Conservation (phyloP, 495 filamentous ascomycete species). For the Pseudomonodictys pantanalensis region DNA sequence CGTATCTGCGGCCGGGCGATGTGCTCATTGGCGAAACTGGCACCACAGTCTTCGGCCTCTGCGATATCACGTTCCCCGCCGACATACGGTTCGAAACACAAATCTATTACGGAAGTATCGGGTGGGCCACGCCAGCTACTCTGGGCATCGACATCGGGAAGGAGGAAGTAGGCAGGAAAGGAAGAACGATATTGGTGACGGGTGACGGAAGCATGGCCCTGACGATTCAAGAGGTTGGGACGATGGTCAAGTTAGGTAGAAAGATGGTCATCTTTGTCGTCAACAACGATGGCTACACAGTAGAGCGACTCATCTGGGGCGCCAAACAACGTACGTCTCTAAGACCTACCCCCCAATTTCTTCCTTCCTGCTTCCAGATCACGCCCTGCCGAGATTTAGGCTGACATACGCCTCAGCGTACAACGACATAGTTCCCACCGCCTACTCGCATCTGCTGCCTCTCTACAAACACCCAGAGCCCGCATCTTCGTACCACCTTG, state of each 20-base stretch:
- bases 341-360: neutral
- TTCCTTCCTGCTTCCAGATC: neutral
- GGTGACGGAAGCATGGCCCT: conserved; percentile 43
- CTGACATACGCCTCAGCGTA: conserved; percentile 27
- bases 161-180: conserved; percentile 17
- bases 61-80: conserved; percentile 21
- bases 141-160: conserved; percentile 39
- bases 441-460: conserved; percentile 39
- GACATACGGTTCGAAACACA: conserved; percentile 36
- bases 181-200: conserved; percentile 39
- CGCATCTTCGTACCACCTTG: conserved; percentile 35
- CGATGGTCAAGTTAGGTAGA: conserved; percentile 38
- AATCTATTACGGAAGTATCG: conserved; percentile 43
- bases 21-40: conserved; percentile 42
- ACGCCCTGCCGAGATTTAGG: neutral
- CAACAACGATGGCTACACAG: conserved; percentile 44
- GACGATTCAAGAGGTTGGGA: conserved; percentile 43
- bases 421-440: conserved; percentile 43
- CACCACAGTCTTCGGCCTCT: conserved; percentile 40
- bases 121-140: conserved; percentile 39
- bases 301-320: conserved; percentile 45
- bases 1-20: conserved; percentile 37
- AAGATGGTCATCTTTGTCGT: conserved; percentile 37
- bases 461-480: conserved; percentile 38
- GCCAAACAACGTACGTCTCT: conserved; percentile 27